Conservation (phyloP, 495 filamentous ascomycete species). For the Astrothelium subdiscretum region DNA sequence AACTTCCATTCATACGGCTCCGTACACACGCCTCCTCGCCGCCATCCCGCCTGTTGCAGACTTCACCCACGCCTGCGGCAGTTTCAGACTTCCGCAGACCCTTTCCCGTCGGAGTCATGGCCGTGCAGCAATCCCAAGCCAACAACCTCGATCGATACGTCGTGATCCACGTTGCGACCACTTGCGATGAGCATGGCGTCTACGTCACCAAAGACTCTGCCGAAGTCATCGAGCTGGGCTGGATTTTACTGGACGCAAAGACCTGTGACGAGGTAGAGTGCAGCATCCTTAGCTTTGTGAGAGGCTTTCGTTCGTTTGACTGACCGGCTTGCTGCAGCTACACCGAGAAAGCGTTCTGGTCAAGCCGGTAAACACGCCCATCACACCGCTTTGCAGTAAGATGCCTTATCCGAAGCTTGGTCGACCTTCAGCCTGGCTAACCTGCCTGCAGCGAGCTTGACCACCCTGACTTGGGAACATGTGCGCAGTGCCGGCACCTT, state of each 20-base stretch:
- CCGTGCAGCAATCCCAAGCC: not conserved
- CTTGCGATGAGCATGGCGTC: conserved; percentile 96
- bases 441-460: conserved; percentile 66
- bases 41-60: not conserved
- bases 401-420: conserved; percentile 5
- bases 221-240: conserved; percentile 96
- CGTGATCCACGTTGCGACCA: conserved; percentile 96
- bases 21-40: not conserved
- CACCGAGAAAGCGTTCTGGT: conserved; percentile 92
- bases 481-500: conserved; percentile 93
- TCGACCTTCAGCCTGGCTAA: conserved; percentile 11
- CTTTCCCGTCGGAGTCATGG: not conserved
- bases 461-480: conserved; percentile 97
- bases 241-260: conserved; percentile 89
- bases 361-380: conserved; percentile 96
- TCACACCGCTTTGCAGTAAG: conserved; percentile 98
- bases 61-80: not conserved
- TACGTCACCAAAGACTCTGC: conserved; percentile 99
- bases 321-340: conserved; percentile 42
- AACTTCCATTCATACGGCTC: not conserved
- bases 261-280: conserved; percentile 39
- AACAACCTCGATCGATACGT: conserved; percentile 64
- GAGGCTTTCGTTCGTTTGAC: not conserved
- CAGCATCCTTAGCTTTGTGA: not conserved
- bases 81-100: not conserved